phyloP scores from a whole-genome alignment of 345 rosid genomes.

The Turritis glabra region DNA sequence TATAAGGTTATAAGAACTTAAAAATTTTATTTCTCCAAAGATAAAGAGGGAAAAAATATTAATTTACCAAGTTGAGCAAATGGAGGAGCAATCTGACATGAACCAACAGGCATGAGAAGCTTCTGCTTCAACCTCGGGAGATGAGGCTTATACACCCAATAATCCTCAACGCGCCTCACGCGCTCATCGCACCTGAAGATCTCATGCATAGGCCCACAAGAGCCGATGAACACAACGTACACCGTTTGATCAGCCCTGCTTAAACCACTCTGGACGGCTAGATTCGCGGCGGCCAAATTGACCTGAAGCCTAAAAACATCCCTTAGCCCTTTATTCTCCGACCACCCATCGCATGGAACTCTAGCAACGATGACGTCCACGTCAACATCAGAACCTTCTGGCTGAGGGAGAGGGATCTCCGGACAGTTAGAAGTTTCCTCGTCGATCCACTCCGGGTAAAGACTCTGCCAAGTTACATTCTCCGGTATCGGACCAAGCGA shows the following conservation, averaged over 20 bases:
- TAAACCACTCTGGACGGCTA: constrained; percentile 54
- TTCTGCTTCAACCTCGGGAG: constrained; percentile 55
- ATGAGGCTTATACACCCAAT: constrained; percentile 77
- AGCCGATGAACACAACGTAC: constrained; percentile 58
- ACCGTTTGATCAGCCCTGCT: constrained; percentile 37
- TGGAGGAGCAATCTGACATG: constrained; percentile 71
- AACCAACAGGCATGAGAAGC: constrained; percentile 76
- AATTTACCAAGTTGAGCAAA: constrained; percentile 46
- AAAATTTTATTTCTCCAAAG: not conserved
- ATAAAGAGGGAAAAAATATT: not conserved
- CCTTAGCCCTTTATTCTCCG: constrained; percentile 48
- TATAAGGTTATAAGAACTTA: not conserved
- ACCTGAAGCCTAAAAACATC: constrained; percentile 76
- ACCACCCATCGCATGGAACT: constrained; percentile 56
- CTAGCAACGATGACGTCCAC: constrained; percentile 66
- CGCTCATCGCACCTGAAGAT: constrained; percentile 75
- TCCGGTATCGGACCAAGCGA: constrained; percentile 41
- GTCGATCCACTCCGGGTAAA: constrained; percentile 77
- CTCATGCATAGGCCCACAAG: constrained; percentile 84
- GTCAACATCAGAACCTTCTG: constrained; percentile 43
- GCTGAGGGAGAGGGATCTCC: constrained; percentile 62
- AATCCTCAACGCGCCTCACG: constrained; percentile 50
- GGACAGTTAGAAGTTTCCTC: constrained; percentile 64
- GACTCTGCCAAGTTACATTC: constrained; percentile 52
- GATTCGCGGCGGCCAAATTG: constrained; percentile 72